Base-by-base conservation (phyloP, 2,329 filamentous ascomycete species). In the Aspergillus quadrilineatus region DNA sequence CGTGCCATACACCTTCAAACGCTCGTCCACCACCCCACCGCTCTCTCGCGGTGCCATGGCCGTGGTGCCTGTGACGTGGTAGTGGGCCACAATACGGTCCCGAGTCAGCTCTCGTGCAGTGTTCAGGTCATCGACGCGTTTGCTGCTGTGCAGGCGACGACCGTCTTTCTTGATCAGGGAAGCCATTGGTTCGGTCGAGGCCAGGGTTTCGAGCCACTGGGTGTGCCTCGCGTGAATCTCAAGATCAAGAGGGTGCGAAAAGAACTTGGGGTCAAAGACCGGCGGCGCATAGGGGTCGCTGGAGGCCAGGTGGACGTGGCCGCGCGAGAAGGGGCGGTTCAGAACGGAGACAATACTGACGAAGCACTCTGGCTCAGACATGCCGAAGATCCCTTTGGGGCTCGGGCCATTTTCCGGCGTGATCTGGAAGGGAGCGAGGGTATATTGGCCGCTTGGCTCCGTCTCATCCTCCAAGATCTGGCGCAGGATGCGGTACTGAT, bases 181-280 rank as follows among this genome's bases (percentile, higher is more conserved):
- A 6, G 34, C 71, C 47, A 72, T 58, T 22, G 65, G 73, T 57
- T 62, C 61, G 7, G 65, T 73, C 36, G 55, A 63, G 48, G 63
- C 71, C 51, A 72, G 64, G 9, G 57, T 72, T 4, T 67, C 69
- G 7, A 74, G 58, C 42, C 67, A 71, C 34, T 72, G 67, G 5
- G 71, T 56, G 37, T 73, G 69, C 6, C 71, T 66, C 0, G 74
- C 71, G 0, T 76, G 62, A 4, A 79, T 57, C 37, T 78, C 71
- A 4, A 74, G 56, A 55, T 80, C 78, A 3, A 77, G 63, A 0
- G 78, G 75, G 53, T 80, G 74, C 5, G 72, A 69, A n/a, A 80
- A 66, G 42, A 77, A 79, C 14, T 69, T 69, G 0, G 75, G 74
- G 60, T 81, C 75, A 55, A 81, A 77, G 2, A 59, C 42, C 0